Evolutionary conservation across 2,329 filamentous ascomycete genomes (phyloP).

Genomic region (Cladosporium sp.): DNA sequence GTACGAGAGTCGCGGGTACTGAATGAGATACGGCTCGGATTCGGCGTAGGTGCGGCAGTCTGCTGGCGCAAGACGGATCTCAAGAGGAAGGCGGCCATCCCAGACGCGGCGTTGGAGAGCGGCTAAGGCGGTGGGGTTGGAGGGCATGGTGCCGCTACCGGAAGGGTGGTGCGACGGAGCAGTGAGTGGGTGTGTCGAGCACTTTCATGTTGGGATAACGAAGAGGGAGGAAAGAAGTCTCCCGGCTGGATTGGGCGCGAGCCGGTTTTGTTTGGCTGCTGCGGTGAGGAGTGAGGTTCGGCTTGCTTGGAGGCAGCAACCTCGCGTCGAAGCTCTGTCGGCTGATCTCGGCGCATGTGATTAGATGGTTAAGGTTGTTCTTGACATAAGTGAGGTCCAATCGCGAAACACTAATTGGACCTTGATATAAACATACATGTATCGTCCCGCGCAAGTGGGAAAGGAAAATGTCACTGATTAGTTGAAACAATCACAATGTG

Average conservation of each 20-base stretch:
- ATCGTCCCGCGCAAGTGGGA: too few relatives aligned
- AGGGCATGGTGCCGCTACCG: conserved; percentile 7
- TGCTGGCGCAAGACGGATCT: conserved; percentile 54
- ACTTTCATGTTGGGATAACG: conserved; percentile 1
- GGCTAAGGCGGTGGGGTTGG: not conserved
- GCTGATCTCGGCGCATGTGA: too few relatives aligned
- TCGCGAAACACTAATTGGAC: too few relatives aligned
- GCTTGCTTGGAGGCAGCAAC: not conserved
- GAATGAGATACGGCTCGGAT: conserved; percentile 58
- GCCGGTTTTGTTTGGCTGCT: not conserved
- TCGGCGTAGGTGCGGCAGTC: conserved; percentile 60
- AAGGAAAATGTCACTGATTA: too few relatives aligned
- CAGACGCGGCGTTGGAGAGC: conserved; percentile 48
- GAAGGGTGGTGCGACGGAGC: conserved; percentile 1
- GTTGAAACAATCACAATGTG: too few relatives aligned
- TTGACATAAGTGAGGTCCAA: too few relatives aligned
- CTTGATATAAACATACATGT: too few relatives aligned
- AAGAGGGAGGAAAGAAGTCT: not conserved
- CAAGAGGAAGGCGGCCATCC: conserved; percentile 56
- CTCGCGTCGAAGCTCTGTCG: too few relatives aligned
- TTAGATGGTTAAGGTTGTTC: too few relatives aligned
- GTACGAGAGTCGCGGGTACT: conserved; percentile 63
- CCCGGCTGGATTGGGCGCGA: not conserved
- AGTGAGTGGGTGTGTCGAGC: not conserved
- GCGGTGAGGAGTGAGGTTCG: conserved; percentile 5